Evolutionary conservation across 2,329 filamentous ascomycete species (phyloP), one percentile per base, ranked within the genome.

Genomic region (Colletotrichum acutatum): DNA sequence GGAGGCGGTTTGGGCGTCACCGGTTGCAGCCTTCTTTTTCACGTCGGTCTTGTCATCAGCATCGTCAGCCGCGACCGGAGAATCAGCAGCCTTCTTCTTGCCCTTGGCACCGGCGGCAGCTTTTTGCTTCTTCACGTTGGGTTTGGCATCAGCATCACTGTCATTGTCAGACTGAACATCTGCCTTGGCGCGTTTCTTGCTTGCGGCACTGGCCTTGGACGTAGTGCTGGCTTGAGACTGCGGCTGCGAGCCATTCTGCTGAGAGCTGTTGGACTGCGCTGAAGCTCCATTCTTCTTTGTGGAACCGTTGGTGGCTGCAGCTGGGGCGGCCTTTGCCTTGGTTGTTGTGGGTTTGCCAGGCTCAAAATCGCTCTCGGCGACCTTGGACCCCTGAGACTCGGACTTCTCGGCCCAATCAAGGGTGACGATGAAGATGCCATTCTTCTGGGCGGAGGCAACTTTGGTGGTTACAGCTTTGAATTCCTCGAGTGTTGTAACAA

Each of bases 321-420:
- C 66, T 32, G 66, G 65, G 22, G 65, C 24, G n/a, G 60, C 34
- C 22, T 68, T 24, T 26, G 24, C 24, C 22, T 68, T 24, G n/a
- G 24, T n/a, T 11, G 42, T 32, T 37, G 70, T 32, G 59, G 54
- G 26, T 54, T 56, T 58, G 61, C 72, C 34, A 81, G 74, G n/a
- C 12, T 63, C 56, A 66, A 81, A 83, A 26, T 59, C 63, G 26
- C 69, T 75, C 76, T 84, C 85, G 3, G 77, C 63, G 65, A 86
- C 77, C 37, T 82, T 84, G 12, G 82, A 78, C 58, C 83, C 83
- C 19, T 82, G 79, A 16, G 82, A 74, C 49, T 88, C 82, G 26
- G 86, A 90, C n/a, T 91, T 86, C 2, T 88, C 75, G n/a, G 91
- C 82, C 93, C 93, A 95, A 16, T 88, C 82, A 0, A 91, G 79